Base-by-base conservation (phyloP, 108 stramenopile genomes). In the Craspedostauros australis region DNA sequence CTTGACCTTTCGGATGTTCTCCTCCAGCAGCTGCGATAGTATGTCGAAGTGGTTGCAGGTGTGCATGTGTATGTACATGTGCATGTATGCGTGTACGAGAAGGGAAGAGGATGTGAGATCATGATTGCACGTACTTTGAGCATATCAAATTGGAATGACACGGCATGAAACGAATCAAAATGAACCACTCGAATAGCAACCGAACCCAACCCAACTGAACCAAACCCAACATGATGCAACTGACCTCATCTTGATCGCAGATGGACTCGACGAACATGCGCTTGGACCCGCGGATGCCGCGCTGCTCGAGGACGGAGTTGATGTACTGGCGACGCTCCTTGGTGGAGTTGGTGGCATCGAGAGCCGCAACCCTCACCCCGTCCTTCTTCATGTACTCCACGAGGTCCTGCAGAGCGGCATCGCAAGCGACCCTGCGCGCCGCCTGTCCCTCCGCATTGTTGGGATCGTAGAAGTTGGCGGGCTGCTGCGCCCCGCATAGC, bases 321-420 rank as follows among this genome's bases (percentile, higher is more conserved):
- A 91, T 78, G 34, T 84, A 73, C 20, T 55, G 46, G 36, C 96
- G 76, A 43, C 94, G 77, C 29, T 66, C 72, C 41, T 51, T 52
- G 14, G 92, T 93, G 24, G 82, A 72, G 68, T 99, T 98, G 46
- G 99, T 98, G 0, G 96, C 96, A 69, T 99, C 99, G 37, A 96
- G 66, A 20, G 98, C 93, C 0, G 94, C 97, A 2, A 96, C 88
- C 38, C 96, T 89, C 1, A 90, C 87, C 12, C 90, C 82, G 56
- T 82, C 82, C 40, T 82, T 61, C 23, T 68, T 54, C 66, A 96
- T 73, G 42, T 77, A 96, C 45, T 75, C 67, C 8, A 90, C 66
- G 57, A 97, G 64, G 67, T 98, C 96, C 9, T 66, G 66, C 60
- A 98, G 50, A 0, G 97, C 97, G 5, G 79, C 77, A 53, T 94